Base-by-base conservation (phyloP, 305 asterid genomes). In the Fraxinus sp. region DNA sequence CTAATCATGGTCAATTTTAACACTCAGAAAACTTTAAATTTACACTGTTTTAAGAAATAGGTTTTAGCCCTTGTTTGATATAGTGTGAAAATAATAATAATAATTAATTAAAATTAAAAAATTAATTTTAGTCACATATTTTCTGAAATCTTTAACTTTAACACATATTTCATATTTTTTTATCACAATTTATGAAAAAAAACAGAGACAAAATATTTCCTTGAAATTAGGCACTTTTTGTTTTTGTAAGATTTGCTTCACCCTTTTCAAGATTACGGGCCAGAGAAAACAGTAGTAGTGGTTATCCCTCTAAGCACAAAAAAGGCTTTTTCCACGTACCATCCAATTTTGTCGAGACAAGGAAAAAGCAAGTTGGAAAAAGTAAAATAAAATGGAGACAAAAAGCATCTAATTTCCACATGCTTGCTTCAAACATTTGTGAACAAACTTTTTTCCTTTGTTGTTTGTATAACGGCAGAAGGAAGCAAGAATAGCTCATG, bases 401-500 rank as follows among this genome's bases (percentile, higher is more conserved):
- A 68, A 68, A 68, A 68, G 74, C 13, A 4, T 68, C 36, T 13
- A 26, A 28, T 70, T 55, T 37, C 36, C 64, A 79, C 78, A 30
- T 46, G 78, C 76, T 77, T 73, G 41, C 41, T 36, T 36, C 37
- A n/a, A 33, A 39, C 46, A 79, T 76, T 26, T 28, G 37, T 1
- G 22, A 79, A 16, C 14, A 44, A 36, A 0, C 39, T 37, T 78
- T 64, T 52, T 79, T 5, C 16, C 18, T 68, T 36, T 24, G 2
- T 30, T 70, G 14, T 16, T 35, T n/a, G 41, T 52, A 26, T 16
- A 52, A 83, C 39, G 84, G 86, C 90, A 87, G 22, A 77, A 62
- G 81, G 90, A 81, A 87, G 85, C 81, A 78, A 83, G 36, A 70
- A 87, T 85, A 87, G 85, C 87, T 80, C 84, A 80, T 83, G 80